Conservation (phyloP, 257 asterid genomes). For the Sherardia arvensis region DNA sequence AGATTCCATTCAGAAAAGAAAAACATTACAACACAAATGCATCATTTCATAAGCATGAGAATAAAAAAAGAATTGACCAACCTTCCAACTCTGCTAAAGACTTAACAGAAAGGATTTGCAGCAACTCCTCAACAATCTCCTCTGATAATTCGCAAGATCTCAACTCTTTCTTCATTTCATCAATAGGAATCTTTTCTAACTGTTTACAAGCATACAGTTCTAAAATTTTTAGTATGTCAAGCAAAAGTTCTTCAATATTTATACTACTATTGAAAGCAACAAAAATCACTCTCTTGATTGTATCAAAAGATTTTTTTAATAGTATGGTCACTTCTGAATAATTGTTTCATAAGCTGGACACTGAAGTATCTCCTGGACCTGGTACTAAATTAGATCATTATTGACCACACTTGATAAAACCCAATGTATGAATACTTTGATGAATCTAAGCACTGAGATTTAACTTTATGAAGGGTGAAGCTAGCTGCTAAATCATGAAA, state of each 20-base stretch:
- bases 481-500: not conserved
- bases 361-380: not conserved
- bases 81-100: slow-evolving; percentile 88
- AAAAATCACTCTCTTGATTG: not conserved
- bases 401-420: not conserved
- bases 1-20: not conserved
- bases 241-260: not conserved
- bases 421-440: not conserved
- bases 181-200: slow-evolving; percentile 91
- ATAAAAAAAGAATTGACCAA: slow-evolving; percentile 9
- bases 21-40: too few relatives aligned
- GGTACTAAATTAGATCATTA: not conserved
- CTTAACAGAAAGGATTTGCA: slow-evolving; percentile 70
- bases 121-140: slow-evolving; percentile 73
- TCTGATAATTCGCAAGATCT: slow-evolving; percentile 72
- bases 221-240: not conserved
- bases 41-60: not conserved
- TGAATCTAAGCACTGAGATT: not conserved
- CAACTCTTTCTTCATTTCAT: slow-evolving; percentile 80
- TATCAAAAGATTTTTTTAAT: not conserved
- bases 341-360: not conserved
- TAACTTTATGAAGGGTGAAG: not conserved
- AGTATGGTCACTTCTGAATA: not conserved
- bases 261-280: not conserved
- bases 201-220: slow-evolving; percentile 18